Evolutionary conservation across 139 green algal genomes (phyloP).

Genomic region (Auxenochlorella pyrenoidosa): DNA sequence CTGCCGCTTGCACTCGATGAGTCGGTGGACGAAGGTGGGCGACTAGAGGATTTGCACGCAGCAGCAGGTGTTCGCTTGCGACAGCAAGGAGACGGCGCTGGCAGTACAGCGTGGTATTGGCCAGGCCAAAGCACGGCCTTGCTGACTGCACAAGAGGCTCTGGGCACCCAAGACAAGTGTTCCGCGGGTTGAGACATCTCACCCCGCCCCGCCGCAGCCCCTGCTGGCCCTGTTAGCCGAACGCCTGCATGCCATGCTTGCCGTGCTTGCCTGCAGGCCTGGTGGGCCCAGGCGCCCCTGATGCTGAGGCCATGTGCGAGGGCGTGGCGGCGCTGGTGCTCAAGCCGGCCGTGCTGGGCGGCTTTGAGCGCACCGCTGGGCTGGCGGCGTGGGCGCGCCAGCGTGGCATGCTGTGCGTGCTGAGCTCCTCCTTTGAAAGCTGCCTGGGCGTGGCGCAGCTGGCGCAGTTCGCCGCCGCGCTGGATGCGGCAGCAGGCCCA

Average conservation of each 20-base stretch:
- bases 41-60: too few relatives aligned
- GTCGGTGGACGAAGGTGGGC: conserved; percentile 77
- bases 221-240: too few relatives aligned
- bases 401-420: conserved; percentile 61
- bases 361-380: conserved; percentile 62
- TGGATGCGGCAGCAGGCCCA: conserved; percentile 39
- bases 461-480: conserved; percentile 65
- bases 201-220: too few relatives aligned
- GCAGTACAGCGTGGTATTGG: too few relatives aligned
- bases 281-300: not conserved
- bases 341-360: conserved; percentile 83
- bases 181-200: too few relatives aligned
- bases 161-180: too few relatives aligned
- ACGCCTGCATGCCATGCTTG: not conserved
- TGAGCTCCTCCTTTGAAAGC: conserved; percentile 88
- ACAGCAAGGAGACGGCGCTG: too few relatives aligned
- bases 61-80: not conserved
- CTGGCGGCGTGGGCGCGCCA: conserved; percentile 49
- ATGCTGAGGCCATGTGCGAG: not conserved
- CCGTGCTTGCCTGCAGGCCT: conserved; percentile 26
- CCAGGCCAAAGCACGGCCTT: too few relatives aligned
- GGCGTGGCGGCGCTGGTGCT: conserved; percentile 75
- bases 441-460: conserved; percentile 68
- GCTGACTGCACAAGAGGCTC: too few relatives aligned
- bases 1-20: conserved; percentile 88